Conservation (phyloP, 129 eudicot species). For the Smallanthus sonchifolius region DNA sequence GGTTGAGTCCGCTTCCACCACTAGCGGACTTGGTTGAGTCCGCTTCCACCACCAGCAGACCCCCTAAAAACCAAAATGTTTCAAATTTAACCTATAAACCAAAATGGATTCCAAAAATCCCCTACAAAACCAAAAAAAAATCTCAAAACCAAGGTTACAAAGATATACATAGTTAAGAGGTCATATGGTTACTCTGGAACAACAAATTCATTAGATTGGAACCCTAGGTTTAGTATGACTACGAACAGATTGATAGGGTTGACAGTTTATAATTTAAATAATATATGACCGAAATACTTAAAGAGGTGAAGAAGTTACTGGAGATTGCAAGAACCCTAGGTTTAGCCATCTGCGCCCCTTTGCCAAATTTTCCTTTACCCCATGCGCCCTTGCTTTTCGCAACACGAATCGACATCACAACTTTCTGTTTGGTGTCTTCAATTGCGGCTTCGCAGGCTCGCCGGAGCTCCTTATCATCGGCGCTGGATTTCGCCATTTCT, state of each 20-base stretch:
- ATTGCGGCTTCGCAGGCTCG: conserved; percentile 82
- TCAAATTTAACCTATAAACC: too few species aligned
- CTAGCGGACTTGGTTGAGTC: too few species aligned
- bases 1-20: too few species aligned
- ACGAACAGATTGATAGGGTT: conserved; percentile 9
- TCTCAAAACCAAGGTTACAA: too few species aligned
- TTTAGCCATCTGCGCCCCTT: conserved; percentile 67
- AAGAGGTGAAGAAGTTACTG: conserved; percentile 33
- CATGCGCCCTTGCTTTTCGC: conserved; percentile 79
- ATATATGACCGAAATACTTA: neutral
- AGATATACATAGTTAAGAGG: neutral
- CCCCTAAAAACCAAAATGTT: too few species aligned
- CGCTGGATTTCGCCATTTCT: conserved; percentile 85
- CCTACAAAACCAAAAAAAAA: too few species aligned
- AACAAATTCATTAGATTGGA: neutral
- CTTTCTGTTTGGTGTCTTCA: conserved; percentile 69
- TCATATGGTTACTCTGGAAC: neutral
- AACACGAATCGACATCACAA: conserved; percentile 72
- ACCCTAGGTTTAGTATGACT: neutral
- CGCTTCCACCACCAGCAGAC: too few species aligned
- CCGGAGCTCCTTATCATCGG: conserved; percentile 72
- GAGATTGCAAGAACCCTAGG: conserved; percentile 83
- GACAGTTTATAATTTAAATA: neutral
- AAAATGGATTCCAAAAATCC: too few species aligned
- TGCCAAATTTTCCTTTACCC: conserved; percentile 71